These are phyloP conservation scores for Pichia gijzeniarum DNA, from an alignment of 805 yeast genomes.

Conservation along the genomic window DNA sequence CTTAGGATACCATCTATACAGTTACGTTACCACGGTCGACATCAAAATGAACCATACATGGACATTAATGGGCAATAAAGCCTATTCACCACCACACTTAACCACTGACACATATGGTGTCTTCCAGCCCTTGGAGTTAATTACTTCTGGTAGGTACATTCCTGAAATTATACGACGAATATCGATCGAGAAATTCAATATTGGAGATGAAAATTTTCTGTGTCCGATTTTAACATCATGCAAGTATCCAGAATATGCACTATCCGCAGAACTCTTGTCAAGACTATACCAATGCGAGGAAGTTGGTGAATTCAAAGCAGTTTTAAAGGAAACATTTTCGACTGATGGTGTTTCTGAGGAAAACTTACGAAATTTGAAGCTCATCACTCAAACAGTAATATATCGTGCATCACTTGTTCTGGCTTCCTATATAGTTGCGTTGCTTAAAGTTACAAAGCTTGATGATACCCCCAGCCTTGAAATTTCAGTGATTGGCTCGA, in stretches of 20 bases:
- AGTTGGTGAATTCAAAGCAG: background rate
- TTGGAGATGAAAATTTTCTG: no score
- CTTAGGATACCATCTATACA: conserved; percentile 41
- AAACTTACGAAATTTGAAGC: conserved; percentile 10
- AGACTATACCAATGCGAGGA: conserved; percentile 4
- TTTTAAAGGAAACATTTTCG: conserved; percentile 4
- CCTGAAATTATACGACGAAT: conserved; percentile 42
- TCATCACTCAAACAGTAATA: conserved; percentile 33
- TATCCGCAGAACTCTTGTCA: conserved; percentile 6
- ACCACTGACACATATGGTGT: conserved; percentile 19
- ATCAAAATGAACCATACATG: conserved; percentile 3
- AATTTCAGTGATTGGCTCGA: conserved; percentile 14
- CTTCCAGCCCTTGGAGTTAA: conserved; percentile 51
- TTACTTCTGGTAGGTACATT: conserved; percentile 51
- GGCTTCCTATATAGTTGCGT: conserved; percentile 36
- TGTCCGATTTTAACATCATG: background rate
- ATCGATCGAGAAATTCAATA: conserved; percentile 6
- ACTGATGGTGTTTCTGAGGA: background rate
- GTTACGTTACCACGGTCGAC: conserved; percentile 16
- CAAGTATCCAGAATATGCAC: background rate
- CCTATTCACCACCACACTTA: conserved; percentile 8
- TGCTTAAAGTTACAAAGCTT: conserved; percentile 22
- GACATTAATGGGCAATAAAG: conserved; percentile 1
- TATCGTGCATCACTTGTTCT: conserved; percentile 40
- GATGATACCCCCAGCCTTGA: background rate